These are phyloP conservation scores for Plantago ovata DNA, from an alignment of 257 asterid genomes.

Conservation along the genomic window DNA sequence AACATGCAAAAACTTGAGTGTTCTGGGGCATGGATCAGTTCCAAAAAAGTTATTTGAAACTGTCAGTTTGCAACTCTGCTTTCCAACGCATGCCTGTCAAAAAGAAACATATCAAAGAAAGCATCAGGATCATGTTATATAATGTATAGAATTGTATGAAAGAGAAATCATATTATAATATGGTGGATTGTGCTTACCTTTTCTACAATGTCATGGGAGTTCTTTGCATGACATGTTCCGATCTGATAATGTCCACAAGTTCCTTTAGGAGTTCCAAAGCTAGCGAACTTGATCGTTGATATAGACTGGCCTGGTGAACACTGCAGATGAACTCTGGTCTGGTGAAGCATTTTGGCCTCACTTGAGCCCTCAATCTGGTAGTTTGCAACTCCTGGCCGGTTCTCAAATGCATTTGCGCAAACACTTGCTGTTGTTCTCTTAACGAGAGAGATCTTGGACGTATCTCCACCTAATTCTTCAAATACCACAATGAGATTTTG, in stretches of 20 bases:
- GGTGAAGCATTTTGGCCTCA: conserved; percentile 29
- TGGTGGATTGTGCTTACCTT: conserved; percentile 26
- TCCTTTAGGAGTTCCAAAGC: conserved; percentile 57
- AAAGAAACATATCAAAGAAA: background rate
- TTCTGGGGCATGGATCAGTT: conserved; percentile 53
- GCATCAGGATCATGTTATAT: background rate
- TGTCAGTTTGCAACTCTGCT: conserved; percentile 43
- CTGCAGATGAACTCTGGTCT: conserved; percentile 35
- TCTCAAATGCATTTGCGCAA: conserved; percentile 33
- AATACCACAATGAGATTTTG: conserved; percentile 48
- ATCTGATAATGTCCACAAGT: conserved; percentile 39
- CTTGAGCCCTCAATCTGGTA: conserved; percentile 25
- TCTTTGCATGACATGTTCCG: conserved; percentile 47
- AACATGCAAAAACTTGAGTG: conserved; percentile 42
- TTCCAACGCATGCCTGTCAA: conserved; percentile 44
- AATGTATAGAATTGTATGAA: no score
- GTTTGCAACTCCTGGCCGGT: conserved; percentile 37
- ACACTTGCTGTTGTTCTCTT: conserved; percentile 37
- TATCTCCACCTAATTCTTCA: conserved; percentile 67
- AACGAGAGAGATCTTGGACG: conserved; percentile 40
- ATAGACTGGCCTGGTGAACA: conserved; percentile 44
- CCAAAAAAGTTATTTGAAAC: conserved; percentile 46
- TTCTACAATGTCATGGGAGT: conserved; percentile 36
- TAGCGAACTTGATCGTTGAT: conserved; percentile 48
- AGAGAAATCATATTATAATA: background rate